Evolutionary conservation across 192 early-diverging fungal genomes (phyloP).

Genomic region (Rhizophlyctis rosea): DNA sequence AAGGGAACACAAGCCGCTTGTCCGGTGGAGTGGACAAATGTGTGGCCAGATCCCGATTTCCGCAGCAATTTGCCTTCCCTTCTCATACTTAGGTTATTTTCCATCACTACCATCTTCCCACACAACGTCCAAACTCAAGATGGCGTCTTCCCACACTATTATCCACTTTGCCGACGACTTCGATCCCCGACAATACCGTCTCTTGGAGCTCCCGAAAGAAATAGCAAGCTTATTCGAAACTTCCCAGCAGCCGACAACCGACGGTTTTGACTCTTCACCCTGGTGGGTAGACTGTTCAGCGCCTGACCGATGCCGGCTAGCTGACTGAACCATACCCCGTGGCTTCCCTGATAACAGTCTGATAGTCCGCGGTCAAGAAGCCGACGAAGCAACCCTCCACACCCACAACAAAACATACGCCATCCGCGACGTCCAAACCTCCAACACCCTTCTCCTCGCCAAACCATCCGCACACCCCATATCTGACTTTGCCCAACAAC

Average conservation of each 20-base stretch:
- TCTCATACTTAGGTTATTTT: no score
- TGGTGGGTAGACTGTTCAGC: no score
- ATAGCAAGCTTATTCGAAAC: neutral
- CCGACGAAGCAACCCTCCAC: slow-evolving; percentile 30
- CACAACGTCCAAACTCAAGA: neutral
- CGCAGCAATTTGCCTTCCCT: no score
- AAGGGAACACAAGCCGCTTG: no score
- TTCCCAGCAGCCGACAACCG: no score
- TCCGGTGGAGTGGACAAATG: no score
- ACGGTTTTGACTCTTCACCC: no score
- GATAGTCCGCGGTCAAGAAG: slow-evolving; percentile 24
- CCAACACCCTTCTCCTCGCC: slow-evolving; percentile 36
- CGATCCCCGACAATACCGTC: neutral
- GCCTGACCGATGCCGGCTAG: no score
- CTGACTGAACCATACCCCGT: no score
- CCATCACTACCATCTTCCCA: no score
- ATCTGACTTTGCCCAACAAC: neutral
- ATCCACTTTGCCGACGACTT: neutral
- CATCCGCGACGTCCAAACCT: slow-evolving; percentile 35
- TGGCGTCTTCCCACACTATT: neutral
- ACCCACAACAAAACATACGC: slow-evolving; percentile 31
- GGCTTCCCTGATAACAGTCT: no score
- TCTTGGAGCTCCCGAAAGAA: neutral
- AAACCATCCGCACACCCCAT: neutral
- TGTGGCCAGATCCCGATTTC: no score